A percentile compares a stretch with the other conserved stretches of the same genome.
These are phyloP conservation scores for Paradendryphiella salina DNA, from an alignment of 2,329 filamentous ascomycete genomes.

Conservation along the genomic window DNA sequence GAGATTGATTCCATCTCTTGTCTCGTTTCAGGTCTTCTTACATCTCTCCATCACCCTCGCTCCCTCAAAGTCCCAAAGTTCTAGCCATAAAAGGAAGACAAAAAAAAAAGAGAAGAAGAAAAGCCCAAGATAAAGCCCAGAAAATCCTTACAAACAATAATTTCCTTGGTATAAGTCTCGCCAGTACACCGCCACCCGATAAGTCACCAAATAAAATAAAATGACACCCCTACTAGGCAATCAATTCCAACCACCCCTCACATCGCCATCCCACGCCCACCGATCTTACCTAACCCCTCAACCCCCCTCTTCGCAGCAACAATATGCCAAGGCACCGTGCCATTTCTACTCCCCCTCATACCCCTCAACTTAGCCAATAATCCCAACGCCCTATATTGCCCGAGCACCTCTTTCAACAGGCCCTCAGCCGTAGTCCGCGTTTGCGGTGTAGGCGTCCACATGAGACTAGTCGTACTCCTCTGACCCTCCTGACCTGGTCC, in stretches of 20 bases:
- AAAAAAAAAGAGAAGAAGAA: neutral
- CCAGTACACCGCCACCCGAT: too few relatives aligned
- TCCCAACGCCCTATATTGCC: constrained; percentile 68
- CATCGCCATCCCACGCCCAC: neutral
- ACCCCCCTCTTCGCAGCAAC: constrained; percentile 71
- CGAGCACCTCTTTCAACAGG: constrained; percentile 70
- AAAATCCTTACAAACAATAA: neutral
- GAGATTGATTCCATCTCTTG: too few relatives aligned
- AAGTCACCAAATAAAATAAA: too few relatives aligned
- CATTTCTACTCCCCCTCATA: constrained; percentile 60
- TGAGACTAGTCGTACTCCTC: constrained; percentile 34
- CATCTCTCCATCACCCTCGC: too few relatives aligned
- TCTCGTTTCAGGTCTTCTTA: too few relatives aligned
- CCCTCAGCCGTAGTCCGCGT: constrained; percentile 56
- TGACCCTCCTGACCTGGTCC: constrained; percentile 9
- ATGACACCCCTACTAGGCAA: too few relatives aligned
- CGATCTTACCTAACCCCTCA: constrained; percentile 55
- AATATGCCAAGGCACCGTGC: constrained; percentile 75
- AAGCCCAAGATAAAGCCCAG: neutral
- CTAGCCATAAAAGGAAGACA: too few relatives aligned
- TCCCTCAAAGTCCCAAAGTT: too few relatives aligned
- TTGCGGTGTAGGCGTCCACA: constrained; percentile 42
- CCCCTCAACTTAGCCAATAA: constrained; percentile 69
- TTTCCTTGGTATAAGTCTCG: too few relatives aligned
- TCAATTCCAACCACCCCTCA: neutral